Evolutionary conservation across 495 filamentous ascomycete species (phyloP), one percentile per base, ranked within the genome.

Genomic region (Xylaria palmicola): DNA sequence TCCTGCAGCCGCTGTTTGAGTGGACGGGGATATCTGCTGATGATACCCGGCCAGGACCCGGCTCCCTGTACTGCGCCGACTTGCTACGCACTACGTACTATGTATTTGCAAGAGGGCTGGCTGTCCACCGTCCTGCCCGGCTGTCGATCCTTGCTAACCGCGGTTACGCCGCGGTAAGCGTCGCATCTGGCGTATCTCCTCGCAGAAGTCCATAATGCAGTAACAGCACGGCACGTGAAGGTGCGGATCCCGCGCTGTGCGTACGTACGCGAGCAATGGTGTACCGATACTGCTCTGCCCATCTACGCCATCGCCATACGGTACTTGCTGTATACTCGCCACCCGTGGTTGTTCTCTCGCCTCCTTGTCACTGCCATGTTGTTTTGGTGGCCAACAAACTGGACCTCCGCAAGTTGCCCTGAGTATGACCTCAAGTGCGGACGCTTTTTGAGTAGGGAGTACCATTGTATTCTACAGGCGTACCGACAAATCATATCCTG

Each of bases 141-240:
- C 17, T 17, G 39, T 10, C 39, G 53, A 56, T 56, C 39, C 53
- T 8, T 56, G 17, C 53, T 32, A 30, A 20, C 39, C n/a, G 27
- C 53, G 53, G 53, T 44, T 43, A 56, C 19, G 15, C 39, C n/a
- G 27, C 53, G 53, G 53, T 44, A 56, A 56, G 53, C 39, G 53
- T 44, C n/a, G 27, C 53, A 44, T 56, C 32, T 36, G 13, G 32
- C 6, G 32, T 36, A 13, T 34, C n/a, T 56, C n/a, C 39, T 56
- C 53, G 34, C 36, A 41, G 36, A 37, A 55, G 51, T 22, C 56
- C 37, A 48, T 52, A 20, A 60, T 60, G 57, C 57, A 60, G 36
- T 41, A 20, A 27, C 55, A 47, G 56, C 51, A 40, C 47, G 30
- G 57, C 57, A 60, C 57, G 57, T 60, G 57, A 52, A 60, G 32